Evolutionary conservation across 352 stramenopile species (phyloP).

Genomic region (Detonula confervacea): DNA sequence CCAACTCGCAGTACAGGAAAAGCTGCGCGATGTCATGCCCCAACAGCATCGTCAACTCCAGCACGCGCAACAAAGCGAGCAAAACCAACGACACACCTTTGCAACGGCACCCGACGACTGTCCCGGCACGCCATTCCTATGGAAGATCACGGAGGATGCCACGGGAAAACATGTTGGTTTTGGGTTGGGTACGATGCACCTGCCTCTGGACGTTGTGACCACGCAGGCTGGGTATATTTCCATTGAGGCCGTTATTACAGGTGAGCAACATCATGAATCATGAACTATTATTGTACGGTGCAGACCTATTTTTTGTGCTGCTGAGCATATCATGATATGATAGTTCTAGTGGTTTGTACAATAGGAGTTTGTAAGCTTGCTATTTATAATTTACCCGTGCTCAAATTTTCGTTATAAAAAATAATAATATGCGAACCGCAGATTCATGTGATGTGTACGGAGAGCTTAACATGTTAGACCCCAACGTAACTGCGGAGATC

Average conservation of each 20-base stretch:
- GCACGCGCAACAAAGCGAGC: too few species aligned
- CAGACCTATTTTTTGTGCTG: too few species aligned
- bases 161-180: constrained; percentile 38
- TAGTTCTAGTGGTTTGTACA: too few species aligned
- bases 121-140: constrained; percentile 31
- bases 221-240: constrained; percentile 16
- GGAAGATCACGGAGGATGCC: constrained; percentile 39
- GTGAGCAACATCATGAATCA: not conserved
- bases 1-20: not conserved
- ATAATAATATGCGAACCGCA: too few species aligned
- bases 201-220: constrained; percentile 8
- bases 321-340: too few species aligned
- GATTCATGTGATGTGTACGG: constrained; percentile 31
- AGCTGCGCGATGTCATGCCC: not conserved
- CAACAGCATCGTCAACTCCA: not conserved
- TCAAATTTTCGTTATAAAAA: too few species aligned
- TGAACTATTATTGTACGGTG: not conserved
- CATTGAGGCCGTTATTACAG: constrained; percentile 15
- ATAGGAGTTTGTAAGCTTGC: too few species aligned
- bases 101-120: not conserved
- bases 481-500: not conserved
- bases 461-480: constrained; percentile 16
- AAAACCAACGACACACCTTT: not conserved
- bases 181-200: constrained; percentile 35
- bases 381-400: too few species aligned